Conservation (phyloP, 139 green algal genomes). For the Volvox africanus region DNA sequence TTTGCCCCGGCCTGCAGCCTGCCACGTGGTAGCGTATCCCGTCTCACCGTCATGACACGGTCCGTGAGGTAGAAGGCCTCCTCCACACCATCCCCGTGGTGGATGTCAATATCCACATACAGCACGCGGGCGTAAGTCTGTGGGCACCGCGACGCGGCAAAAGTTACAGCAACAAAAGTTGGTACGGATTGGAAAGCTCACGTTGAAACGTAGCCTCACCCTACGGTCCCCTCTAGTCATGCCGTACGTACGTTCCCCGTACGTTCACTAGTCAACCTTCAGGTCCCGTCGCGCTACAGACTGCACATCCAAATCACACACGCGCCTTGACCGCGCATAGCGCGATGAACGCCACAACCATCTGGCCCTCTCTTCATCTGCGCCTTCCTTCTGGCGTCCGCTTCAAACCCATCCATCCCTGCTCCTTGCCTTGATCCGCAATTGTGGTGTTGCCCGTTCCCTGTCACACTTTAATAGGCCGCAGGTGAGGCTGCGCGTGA, state of each 20-base stretch:
- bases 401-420: neutral
- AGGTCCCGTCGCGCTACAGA: no score
- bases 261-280: no score
- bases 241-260: no score
- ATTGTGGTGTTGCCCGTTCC: no score
- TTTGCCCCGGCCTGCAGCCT: neutral
- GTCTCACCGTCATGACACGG: conserved; percentile 62
- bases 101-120: conserved; percentile 98
- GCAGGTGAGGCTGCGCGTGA: neutral
- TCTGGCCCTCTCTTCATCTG: neutral
- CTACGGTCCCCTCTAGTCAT: no score
- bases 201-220: no score
- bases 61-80: conserved; percentile 99
- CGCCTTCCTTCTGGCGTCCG: neutral
- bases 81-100: conserved; percentile 99
- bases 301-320: no score
- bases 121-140: conserved; percentile 70
- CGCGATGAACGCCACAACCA: neutral
- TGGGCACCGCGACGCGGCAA: neutral
- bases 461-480: no score
- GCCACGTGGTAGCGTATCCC: no score
- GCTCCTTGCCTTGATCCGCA: no score
- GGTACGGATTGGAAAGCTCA: no score
- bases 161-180: neutral
- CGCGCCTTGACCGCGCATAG: neutral